Evolutionary conservation across 2,329 filamentous ascomycete genomes (phyloP).

Genomic region (Stylonectria norvegica): DNA sequence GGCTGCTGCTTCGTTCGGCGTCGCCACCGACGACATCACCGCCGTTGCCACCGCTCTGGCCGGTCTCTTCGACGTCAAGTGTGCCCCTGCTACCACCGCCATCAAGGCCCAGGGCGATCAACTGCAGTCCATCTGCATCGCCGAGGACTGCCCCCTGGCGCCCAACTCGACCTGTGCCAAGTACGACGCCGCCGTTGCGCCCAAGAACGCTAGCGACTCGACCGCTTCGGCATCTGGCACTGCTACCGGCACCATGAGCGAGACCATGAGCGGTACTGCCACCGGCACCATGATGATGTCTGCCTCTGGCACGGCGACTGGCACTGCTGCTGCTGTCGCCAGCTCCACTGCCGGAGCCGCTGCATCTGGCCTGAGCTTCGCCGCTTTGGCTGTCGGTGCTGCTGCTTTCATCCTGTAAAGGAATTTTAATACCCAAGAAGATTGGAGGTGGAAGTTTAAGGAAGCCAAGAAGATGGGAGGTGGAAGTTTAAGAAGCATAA

Average conservation of each 20-base stretch:
- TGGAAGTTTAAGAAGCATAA: neutral
- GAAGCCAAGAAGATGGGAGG: neutral
- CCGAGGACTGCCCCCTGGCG: conserved; percentile 45
- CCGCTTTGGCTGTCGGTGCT: conserved; percentile 25
- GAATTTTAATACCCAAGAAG: neutral
- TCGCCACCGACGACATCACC: conserved; percentile 49
- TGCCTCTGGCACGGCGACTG: too few species aligned
- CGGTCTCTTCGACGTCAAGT: conserved; percentile 50
- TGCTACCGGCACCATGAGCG: conserved; percentile 6
- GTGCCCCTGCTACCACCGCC: conserved; percentile 43
- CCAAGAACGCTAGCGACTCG: conserved; percentile 14
- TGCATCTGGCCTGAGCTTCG: conserved; percentile 25
- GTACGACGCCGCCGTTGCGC: conserved; percentile 36
- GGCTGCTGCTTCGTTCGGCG: conserved; percentile 56
- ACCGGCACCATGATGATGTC: conserved; percentile 7
- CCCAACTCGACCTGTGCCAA: conserved; percentile 42
- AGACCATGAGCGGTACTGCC: conserved; percentile 4
- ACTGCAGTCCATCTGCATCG: conserved; percentile 56
- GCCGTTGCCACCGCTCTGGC: conserved; percentile 48
- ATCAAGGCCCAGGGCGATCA: conserved; percentile 43
- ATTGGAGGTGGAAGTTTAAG: neutral
- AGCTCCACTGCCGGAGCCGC: conserved; percentile 24
- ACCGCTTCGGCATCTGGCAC: conserved; percentile 9
- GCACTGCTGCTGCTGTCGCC: conserved; percentile 7
- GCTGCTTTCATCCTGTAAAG: conserved; percentile 29